A percentile compares a stretch with the other conserved stretches of the same genome.
These are phyloP conservation scores for Chionographis japonica DNA, from an alignment of 106 monocot species.

Conservation along the genomic window DNA sequence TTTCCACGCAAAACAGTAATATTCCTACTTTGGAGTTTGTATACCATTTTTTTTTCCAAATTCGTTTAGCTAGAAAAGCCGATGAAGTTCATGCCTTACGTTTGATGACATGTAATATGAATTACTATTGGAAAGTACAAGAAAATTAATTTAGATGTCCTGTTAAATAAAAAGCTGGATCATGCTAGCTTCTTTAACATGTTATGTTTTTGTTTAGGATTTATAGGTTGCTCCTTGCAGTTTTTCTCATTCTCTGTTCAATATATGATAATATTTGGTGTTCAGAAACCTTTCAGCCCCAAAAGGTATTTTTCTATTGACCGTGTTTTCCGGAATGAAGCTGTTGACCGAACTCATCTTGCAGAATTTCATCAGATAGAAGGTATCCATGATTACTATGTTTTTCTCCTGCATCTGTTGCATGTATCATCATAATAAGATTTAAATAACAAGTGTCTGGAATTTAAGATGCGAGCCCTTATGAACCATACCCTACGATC, in stretches of 20 bases:
- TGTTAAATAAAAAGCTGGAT: no score
- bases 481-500: not conserved
- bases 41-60: no score
- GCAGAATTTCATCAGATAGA: slow-evolving; percentile 98
- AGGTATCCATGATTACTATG: slow-evolving; percentile 28
- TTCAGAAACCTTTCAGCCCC: slow-evolving; percentile 67
- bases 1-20: no score
- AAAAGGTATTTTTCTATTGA: slow-evolving; percentile 94
- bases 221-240: not conserved
- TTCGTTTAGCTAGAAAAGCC: no score
- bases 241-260: not conserved
- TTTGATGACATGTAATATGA: no score
- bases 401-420: not conserved
- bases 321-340: slow-evolving; percentile 97
- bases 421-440: not conserved
- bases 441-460: not conserved
- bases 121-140: no score
- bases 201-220: not conserved
- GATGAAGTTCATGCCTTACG: no score
- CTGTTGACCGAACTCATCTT: slow-evolving; percentile 96
- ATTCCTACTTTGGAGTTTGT: no score
- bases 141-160: no score
- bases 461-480: not conserved
- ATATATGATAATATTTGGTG: not conserved
- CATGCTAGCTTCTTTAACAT: no score